Base-by-base conservation (phyloP, 768 basidiomycete species). In the Suillus decipiens region DNA sequence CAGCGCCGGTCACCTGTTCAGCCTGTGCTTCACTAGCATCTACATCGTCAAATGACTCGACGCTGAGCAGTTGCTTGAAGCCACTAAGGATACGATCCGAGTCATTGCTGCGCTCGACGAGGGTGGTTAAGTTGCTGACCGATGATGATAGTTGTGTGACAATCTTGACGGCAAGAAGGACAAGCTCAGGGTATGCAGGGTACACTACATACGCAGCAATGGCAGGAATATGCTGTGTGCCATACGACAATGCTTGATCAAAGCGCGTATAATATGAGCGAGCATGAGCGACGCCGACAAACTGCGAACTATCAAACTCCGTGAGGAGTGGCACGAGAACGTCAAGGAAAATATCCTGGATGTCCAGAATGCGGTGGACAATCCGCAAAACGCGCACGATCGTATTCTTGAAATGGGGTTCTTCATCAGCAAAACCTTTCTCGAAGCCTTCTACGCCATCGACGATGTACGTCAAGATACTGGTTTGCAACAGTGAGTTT, bases 301-400 rank as follows among this genome's bases (percentile, higher is more conserved):
- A 71, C 0, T 83, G 73, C 0, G 83, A 73, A 64, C 82, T 84
- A 64, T 86, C 85, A 62, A 87, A 80, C 61, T 93, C 89, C 22
- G 84, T 78, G 9, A 96, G 82, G 24, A 90, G 77, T 2, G 94
- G 93, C 3, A 96, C 78, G 56, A 96, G 84, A 28, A 95, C 88
- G 61, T 98, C 95, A 47, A 95, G 81, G 80, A 96, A 97, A 61
- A 94, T 84, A 57, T 91, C 88, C 71, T 99, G 95, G 33, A 94
- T 83, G 66, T 95, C 92, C 62, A 98, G 79, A 0, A 91, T 83
- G 1, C 94, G 88, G 64, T 88, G 84, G 17, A 93, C 81, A 66
- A 96, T 93, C 60, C 95, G 82, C 41, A 99, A 80, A 8, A 92
- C 85, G 15, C 95, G 90, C 22, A 88, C 78, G 66, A 97, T 89